Evolutionary conservation across 371 early-diverging fungal species (phyloP), one percentile per base, ranked within the genome.

Genomic region (Mortierella sp.): DNA sequence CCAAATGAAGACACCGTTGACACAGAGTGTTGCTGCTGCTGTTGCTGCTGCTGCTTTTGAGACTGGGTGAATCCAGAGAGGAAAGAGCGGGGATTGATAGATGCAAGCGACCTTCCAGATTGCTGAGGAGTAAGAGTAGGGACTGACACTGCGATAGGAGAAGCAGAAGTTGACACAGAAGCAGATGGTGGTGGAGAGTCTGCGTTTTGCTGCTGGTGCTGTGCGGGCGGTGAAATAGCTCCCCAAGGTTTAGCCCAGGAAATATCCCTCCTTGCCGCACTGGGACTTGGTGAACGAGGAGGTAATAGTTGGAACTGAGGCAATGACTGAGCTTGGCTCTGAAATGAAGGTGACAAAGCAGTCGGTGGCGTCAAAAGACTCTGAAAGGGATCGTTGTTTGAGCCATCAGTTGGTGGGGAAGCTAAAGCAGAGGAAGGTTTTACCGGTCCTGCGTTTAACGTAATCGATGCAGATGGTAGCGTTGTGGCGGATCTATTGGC

Each of bases 261-360:
- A 43, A 52, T 32, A 37, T 73, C 73, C 22, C 45, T 66, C 37
- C 68, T 35, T 12, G 57, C 5, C 1, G 49, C 49, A 52, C 49
- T 75, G 5, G 77, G 77, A 32, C 72, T 76, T 4, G 77, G 77
- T 32, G 77, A 76, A 20, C 72, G 66, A 6, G 63, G 57, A 0
- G 61, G 72, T 28, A 70, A 16, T 14, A 63, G 43, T 49, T 52
- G 58, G 8, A 70, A 51, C 14, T 66, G 76, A 6, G 61, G 68
- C 9, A 72, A 54, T 3, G 72, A 54, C 39, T 77, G 77, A 3
- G 37, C 52, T 35, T 68, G 75, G 9, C 26, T 30, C 18, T 14
- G 10, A 35, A 40, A 40, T 32, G 72, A 24, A 4, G 73, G 39
- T 12, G 39, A 35, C 18, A 20, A 3, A n/a, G n/a, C 39, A 1